These are phyloP conservation scores for Trypanosoma melophagium DNA, from an alignment of 208 protist species.

Conservation along the genomic window DNA sequence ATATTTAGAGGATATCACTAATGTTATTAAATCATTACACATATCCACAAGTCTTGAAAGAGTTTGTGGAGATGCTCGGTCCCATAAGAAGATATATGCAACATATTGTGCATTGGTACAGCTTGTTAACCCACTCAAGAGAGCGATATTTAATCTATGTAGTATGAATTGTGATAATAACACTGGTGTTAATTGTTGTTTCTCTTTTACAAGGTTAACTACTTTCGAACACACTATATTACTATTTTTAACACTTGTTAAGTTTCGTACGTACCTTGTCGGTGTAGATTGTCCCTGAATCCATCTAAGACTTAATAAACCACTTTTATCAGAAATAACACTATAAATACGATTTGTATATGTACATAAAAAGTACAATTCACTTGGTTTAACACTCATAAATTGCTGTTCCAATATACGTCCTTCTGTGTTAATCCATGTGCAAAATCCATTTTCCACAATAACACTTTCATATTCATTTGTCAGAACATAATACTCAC, in stretches of 20 bases:
- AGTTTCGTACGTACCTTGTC: constrained; percentile 14
- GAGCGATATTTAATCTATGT: constrained; percentile 29
- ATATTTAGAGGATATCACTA: constrained; percentile 2
- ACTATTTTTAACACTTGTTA: constrained; percentile 23
- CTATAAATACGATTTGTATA: constrained; percentile 34
- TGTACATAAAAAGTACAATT: constrained; percentile 50
- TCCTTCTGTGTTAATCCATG: constrained; percentile 72
- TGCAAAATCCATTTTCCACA: constrained; percentile 65
- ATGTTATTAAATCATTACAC: constrained; percentile 13
- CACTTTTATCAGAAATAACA: constrained; percentile 22
- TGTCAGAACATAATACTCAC: constrained; percentile 62
- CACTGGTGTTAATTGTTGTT: constrained; percentile 8
- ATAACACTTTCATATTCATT: constrained; percentile 75
- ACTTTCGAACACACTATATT: constrained; percentile 11
- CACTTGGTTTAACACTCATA: constrained; percentile 36
- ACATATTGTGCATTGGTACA: constrained; percentile 4
- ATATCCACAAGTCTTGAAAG: constrained; percentile 35
- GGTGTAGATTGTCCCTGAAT: constrained; percentile 22
- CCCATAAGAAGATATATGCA: constrained; percentile 25
- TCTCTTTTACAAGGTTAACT: constrained; percentile 2
- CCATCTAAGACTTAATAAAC: constrained; percentile 25
- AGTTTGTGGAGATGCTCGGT: constrained; percentile 22
- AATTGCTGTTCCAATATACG: constrained; percentile 69
- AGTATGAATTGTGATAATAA: constrained; percentile 29
- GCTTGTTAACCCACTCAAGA: constrained; percentile 13